phyloP scores from a whole-genome alignment of 805 yeast species.

The Candida insectalens region DNA sequence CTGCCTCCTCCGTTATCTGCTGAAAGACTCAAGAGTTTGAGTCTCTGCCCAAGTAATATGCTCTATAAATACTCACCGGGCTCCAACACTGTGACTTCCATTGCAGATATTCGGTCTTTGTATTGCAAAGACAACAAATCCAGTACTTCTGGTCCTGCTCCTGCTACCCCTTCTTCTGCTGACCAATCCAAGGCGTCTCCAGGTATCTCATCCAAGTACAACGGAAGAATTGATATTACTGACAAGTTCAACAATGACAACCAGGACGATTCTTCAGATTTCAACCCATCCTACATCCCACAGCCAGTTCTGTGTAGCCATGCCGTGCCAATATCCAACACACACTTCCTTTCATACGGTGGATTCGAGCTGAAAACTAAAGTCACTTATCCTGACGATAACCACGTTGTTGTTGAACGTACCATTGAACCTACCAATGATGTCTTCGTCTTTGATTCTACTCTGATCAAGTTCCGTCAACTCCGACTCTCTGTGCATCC shows the following conservation, averaged over 20 bases:
- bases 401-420: slow-evolving; percentile 29
- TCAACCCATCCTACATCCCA: slow-evolving; percentile 23
- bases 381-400: slow-evolving; percentile 18
- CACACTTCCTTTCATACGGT: slow-evolving; percentile 58
- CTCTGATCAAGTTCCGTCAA: slow-evolving; percentile 38
- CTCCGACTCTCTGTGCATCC: slow-evolving; percentile 27
- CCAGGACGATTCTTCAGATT: slow-evolving; percentile 9
- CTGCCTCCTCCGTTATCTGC: slow-evolving; percentile 37
- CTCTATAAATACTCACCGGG: slow-evolving; percentile 29
- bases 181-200: background rate
- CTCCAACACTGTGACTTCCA: slow-evolving; percentile 25
- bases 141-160: background rate
- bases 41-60: slow-evolving; percentile 27
- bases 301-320: slow-evolving; percentile 40
- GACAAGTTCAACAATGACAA: slow-evolving; percentile 19
- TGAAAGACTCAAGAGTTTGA: slow-evolving; percentile 31
- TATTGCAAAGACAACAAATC: background rate
- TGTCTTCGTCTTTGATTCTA: slow-evolving; percentile 50
- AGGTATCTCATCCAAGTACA: background rate
- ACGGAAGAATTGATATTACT: background rate
- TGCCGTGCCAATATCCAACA: slow-evolving; percentile 39
- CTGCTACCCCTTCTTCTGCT: background rate
- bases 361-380: slow-evolving; percentile 43
- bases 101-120: background rate
- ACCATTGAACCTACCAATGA: slow-evolving; percentile 28